Base-by-base conservation (phyloP, 1,284 basidiomycete genomes). In the Psilocybe mexicana region DNA sequence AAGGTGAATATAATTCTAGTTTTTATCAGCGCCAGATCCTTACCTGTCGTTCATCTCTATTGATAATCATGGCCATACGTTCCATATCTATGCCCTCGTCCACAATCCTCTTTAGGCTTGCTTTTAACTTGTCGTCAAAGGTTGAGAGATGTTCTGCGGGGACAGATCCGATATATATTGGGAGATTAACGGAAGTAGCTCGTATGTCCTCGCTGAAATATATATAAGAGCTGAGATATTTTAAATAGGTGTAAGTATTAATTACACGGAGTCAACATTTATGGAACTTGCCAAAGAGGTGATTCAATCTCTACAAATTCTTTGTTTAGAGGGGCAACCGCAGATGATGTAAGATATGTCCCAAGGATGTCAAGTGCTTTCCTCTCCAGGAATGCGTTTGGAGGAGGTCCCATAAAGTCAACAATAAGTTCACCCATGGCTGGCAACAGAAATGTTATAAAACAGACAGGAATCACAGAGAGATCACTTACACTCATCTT, bases 291-390 rank as follows among this genome's bases (percentile, higher is more conserved):
- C 92, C 93, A 96, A 51, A 93, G 80, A 0, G 97, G 97, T 54
- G 90, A 88, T 64, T 96, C 89, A 51, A 90, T 92, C 75, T 99
- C 97, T 52, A 98, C 83, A 64, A 92, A 98, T 69, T 94, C 93
- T 74, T 96, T 96, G 69, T 92, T 94, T 57, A 99, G 76, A 18
- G 96, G 95, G 11, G 94, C 90, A 26, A 93, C 91, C 1, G 95
- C 80, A 8, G 92, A 92, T 45, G 93, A 93, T 47, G 94, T 95
- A 42, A 99, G 79, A 70, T 99, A 99, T 18, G 85, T 86, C n/a
- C 85, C 82, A 23, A 99, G 77, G 42, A 98, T 79, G 63, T 95
- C 92, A 60, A 98, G 73, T 6, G 94, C 96, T 83, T 92, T 90
- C 62, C 87, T 83, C 64, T 90, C 86, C 55, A 95, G 71, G 70